These are phyloP conservation scores for Lactuca sativa DNA, from an alignment of 129 eudicot genomes.

Conservation along the genomic window DNA sequence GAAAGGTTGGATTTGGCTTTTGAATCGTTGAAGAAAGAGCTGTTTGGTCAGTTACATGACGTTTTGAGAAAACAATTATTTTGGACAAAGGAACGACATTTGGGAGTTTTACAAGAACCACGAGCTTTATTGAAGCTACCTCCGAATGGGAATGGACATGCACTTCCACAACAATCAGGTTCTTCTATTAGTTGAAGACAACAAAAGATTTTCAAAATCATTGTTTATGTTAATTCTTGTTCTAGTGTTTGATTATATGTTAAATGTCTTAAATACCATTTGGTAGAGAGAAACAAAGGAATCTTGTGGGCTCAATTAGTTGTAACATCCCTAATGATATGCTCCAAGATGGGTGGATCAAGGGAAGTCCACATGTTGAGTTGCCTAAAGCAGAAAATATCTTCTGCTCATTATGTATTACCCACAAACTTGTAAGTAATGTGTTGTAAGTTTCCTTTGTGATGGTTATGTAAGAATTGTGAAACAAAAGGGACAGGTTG, in stretches of 20 bases:
- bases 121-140: background rate
- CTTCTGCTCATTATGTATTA: no score
- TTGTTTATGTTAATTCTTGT: background rate
- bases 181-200: background rate
- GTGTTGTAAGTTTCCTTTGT: no score
- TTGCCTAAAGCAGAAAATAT: no score
- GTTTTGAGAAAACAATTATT: background rate
- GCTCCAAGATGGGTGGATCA: background rate
- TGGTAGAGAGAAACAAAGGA: background rate
- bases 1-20: slow-evolving; percentile 65
- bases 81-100: background rate
- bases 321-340: background rate
- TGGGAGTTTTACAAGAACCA: background rate
- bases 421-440: no score
- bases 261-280: background rate
- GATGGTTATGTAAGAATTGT: no score
- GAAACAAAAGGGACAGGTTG: no score
- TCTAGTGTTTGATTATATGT: background rate
- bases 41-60: background rate
- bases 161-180: background rate
- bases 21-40: slow-evolving; percentile 56
- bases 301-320: background rate
- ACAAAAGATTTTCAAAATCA: background rate
- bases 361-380: no score
- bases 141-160: background rate